Base-by-base conservation (phyloP, 208 protist species). In the Acanthamoeba lugdunensis region DNA sequence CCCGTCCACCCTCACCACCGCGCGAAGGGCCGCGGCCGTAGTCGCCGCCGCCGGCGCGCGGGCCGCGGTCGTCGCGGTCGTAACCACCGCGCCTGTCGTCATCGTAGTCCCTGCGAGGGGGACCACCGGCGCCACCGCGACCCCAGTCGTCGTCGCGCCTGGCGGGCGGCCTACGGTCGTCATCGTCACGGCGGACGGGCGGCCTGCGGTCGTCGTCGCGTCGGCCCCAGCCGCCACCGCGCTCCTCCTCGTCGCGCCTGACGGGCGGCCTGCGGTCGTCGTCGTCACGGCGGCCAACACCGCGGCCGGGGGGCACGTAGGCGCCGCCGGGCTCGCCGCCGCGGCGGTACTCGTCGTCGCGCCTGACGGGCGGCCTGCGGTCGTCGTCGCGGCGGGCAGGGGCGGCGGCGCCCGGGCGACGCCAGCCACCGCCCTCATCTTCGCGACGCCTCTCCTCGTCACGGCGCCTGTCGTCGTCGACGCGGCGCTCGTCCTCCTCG, bases 401-500 rank as follows among this genome's bases (percentile, higher is more conserved):
- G 21, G 21, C 23, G 58, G 2, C 21, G 4, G 14, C 14, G 69
- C 65, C n/a, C 23, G 69, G 37, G 23, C 30, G 23, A 77, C 69
- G 37, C 37, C 23, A 28, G 37, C 23, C 30, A 37, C 54, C 54
- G 54, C 54, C 54, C 54, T 61, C 54, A 8, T 61, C 54, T 8
- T 61, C 54, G 54, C 54, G 54, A 61, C 54, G 54, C 54, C 18
- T 61, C 54, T 61, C 75, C 7, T 79, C 69, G 30, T 37, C 88
- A 21, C 69, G 48, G 41, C 48, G 88, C 37, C 65, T 45, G 30
- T 92, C 52, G 61, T 92, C 52, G 14, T 92, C 88, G 28, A 61
- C 30, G 63, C 28, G 37, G 61, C 88, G 56, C 61, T 92, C 33
- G 16, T 92, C 63, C 30, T 92, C 88, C 52, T 92, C 65, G 30